A percentile compares a stretch with the other conserved stretches of the same genome.
These are phyloP conservation scores for Quercus wislizeni DNA, from an alignment of 306 rosid genomes.

Conservation along the genomic window DNA sequence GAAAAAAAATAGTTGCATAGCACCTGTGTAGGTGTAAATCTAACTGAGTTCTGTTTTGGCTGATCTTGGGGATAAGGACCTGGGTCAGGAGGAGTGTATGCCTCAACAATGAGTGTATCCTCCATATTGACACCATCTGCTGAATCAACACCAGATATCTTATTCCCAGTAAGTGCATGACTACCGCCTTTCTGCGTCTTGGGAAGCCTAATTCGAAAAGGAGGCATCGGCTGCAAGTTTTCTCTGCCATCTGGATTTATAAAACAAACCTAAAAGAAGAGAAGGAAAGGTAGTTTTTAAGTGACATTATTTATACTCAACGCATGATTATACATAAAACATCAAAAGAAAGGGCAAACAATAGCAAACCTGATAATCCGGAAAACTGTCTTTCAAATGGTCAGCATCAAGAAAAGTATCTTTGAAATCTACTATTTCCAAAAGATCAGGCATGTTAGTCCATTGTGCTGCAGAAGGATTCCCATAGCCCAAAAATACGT, in stretches of 20 bases:
- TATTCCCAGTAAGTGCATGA: conserved; percentile 50
- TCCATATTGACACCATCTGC: conserved; percentile 31
- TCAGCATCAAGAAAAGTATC: conserved; percentile 88
- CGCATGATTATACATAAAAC: conserved; percentile 7
- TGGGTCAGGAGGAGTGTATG: conserved; percentile 88
- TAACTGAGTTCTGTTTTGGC: conserved; percentile 88
- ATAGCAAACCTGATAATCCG: conserved; percentile 70
- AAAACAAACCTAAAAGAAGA: conserved; percentile 63
- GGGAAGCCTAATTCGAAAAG: conserved; percentile 82
- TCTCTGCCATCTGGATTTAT: conserved; percentile 54
- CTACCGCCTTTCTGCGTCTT: conserved; percentile 49
- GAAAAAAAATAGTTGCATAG: conserved; percentile 23
- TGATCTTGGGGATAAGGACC: conserved; percentile 99
- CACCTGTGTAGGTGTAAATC: conserved; percentile 96
- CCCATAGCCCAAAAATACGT: conserved; percentile 87
- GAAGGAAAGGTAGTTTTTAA: conserved; percentile 13
- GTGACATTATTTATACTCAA: conserved; percentile 11
- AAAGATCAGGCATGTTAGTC: conserved; percentile 95
- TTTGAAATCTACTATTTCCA: conserved; percentile 88
- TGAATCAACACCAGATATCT: conserved; percentile 41
- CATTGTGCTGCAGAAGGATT: conserved; percentile 98
- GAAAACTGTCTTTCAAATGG: conserved; percentile 74
- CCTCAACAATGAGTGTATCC: conserved; percentile 64
- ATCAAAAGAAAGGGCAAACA: conserved; percentile 14
- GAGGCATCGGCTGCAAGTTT: conserved; percentile 65